phyloP scores from a whole-genome alignment of 2,329 filamentous ascomycete genomes.

The Clonostachys chloroleuca region DNA sequence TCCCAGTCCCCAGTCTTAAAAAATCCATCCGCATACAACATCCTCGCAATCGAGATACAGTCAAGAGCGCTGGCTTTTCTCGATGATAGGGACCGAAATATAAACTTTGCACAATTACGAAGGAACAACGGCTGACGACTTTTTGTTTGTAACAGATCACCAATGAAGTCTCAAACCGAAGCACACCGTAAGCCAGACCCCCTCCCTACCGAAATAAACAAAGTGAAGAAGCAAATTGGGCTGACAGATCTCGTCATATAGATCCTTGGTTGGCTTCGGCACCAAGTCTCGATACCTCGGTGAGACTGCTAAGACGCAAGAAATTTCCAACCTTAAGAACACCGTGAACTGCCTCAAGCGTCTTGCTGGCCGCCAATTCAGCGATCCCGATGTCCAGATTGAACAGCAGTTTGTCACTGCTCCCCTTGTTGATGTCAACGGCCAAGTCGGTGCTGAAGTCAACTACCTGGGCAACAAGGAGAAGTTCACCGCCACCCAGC shows the following conservation, averaged over 20 bases:
- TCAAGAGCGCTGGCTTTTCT: too few relatives aligned
- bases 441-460: constrained; percentile 93
- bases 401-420: constrained; percentile 91
- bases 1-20: constrained; percentile 1
- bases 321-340: constrained; percentile 99
- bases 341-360: constrained; percentile 91
- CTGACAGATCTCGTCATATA: constrained; percentile 23
- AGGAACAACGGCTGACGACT: not conserved
- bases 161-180: constrained; percentile 98
- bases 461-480: constrained; percentile 92
- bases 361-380: constrained; percentile 79
- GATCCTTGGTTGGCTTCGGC: constrained; percentile 91
- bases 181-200: constrained; percentile 78
- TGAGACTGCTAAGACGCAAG: constrained; percentile 95
- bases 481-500: constrained; percentile 89
- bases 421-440: constrained; percentile 81
- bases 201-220: not conserved
- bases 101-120: too few relatives aligned
- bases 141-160: constrained; percentile 62
- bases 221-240: not conserved
- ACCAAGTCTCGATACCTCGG: constrained; percentile 92
- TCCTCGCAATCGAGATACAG: too few relatives aligned
- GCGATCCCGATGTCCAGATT: constrained; percentile 86
- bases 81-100: too few relatives aligned
- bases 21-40: too few relatives aligned